Base-by-base conservation (phyloP, 257 asterid species). In the Primulina tabacum region DNA sequence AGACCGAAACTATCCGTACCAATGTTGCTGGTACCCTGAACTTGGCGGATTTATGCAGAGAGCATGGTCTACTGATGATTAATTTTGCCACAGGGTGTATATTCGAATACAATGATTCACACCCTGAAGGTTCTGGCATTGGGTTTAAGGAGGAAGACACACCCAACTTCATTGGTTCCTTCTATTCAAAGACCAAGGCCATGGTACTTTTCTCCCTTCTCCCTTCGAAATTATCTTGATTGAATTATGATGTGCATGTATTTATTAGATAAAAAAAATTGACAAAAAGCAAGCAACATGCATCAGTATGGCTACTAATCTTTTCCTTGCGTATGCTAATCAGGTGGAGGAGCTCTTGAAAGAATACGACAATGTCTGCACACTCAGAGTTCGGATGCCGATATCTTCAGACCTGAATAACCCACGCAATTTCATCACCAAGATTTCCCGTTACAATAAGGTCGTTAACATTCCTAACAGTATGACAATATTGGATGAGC, bases 101-200 rank as follows among this genome's bases (percentile, higher is more conserved):
- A 68, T 86, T 86, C 56, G 89, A 86, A 77, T 86, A 86, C 60
- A 87, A 86, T 78, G 82, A 78, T 43, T 66, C 80, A 17, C 92
- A 86, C 73, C 86, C 87, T 16, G 75, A 75, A 58, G 92, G 92
- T 32, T 82, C 92, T 37, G 89, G 89, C 52, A 82, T 84, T 30
- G 92, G 92, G 29, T 86, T 78, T 33, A 84, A 86, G 77, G 92
- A 86, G 81, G 89, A 84, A 63, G 92, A 86, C 69, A 80, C 40
- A 0, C 92, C 92, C 55, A 86, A 86, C 64, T 86, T 86, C 56
- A 60, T 29, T 30, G 92, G 89, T 7, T 86, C 89, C 12, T 86
- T 82, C 83, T 86, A 86, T 71, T 86, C 89, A 17, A 86, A 86
- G 82, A 86, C 92, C 75, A 86, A 86, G 76, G 89, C 92, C 75